These are phyloP conservation scores for Ophiostoma pallidulum DNA, from an alignment of 2,329 filamentous ascomycete species.

Conservation along the genomic window DNA sequence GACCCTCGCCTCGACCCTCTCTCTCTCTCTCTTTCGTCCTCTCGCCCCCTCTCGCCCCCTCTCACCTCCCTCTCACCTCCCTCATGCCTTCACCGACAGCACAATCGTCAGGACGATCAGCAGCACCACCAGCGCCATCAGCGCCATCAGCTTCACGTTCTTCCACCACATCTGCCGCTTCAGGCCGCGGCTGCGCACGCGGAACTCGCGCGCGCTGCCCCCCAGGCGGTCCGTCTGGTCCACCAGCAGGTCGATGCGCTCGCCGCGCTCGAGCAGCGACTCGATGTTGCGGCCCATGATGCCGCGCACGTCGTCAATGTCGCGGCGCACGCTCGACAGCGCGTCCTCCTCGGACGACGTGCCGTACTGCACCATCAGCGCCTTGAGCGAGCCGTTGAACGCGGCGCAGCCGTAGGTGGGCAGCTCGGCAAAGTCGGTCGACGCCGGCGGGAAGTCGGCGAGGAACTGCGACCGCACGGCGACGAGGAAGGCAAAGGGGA, in stretches of 20 bases:
- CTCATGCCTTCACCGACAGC: conserved; percentile 36
- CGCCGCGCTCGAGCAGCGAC: conserved; percentile 76
- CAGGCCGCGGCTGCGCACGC: conserved; percentile 74
- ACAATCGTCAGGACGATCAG: conserved; percentile 48
- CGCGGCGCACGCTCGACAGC: conserved; percentile 69
- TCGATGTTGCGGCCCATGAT: conserved; percentile 98
- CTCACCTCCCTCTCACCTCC: too few relatives aligned
- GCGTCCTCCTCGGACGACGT: conserved; percentile 71
- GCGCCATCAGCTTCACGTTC: conserved; percentile 87
- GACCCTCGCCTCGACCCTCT: too few relatives aligned
- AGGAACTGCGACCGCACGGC: conserved; percentile 88
- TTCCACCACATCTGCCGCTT: conserved; percentile 99
- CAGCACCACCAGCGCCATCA: conserved; percentile 60
- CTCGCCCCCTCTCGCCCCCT: too few relatives aligned
- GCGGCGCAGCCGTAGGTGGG: conserved; percentile 83
- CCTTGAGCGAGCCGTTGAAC: conserved; percentile 73
- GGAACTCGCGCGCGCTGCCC: conserved; percentile 80
- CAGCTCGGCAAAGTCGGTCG: conserved; percentile 64
- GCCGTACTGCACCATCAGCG: conserved; percentile 75
- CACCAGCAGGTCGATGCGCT: conserved; percentile 86
- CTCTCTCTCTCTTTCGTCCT: too few relatives aligned
- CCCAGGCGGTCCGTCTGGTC: conserved; percentile 94
- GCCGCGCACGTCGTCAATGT: conserved; percentile 85
- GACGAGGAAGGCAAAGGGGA: conserved; percentile 86
- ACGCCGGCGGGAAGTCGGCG: conserved; percentile 52